A percentile compares a stretch with the other conserved stretches of the same genome.
These are phyloP conservation scores for Chrysopogon serrulatus DNA, from an alignment of 176 grass and related monocot genomes.

Conservation along the genomic window DNA sequence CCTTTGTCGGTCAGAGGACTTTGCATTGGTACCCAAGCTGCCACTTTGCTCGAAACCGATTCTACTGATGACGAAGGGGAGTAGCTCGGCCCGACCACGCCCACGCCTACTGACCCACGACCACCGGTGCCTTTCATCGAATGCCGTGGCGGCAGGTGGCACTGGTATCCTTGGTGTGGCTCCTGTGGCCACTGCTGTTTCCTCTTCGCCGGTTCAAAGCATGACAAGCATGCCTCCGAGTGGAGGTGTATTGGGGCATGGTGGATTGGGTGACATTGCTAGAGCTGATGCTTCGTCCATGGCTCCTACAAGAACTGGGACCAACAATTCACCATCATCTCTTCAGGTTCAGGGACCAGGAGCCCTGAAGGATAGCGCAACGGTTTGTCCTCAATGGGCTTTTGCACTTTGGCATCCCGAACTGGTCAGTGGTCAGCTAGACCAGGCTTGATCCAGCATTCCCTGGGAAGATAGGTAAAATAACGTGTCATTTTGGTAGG, in stretches of 20 bases:
- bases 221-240: not conserved
- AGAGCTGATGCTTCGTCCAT: not conserved
- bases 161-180: constrained; percentile 1
- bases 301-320: not conserved
- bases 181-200: not conserved
- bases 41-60: not conserved
- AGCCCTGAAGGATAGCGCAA: constrained; percentile 2
- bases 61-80: not conserved
- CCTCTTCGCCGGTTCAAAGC: not conserved
- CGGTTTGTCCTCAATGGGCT: not conserved
- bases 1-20: not conserved
- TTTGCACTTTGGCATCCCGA: not conserved
- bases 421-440: not conserved
- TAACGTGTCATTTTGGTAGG: not conserved
- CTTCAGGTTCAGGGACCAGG: constrained; percentile 19
- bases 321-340: constrained; percentile 8
- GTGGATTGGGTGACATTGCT: not conserved
- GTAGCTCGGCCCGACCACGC: not conserved
- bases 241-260: constrained; percentile 10
- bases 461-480: constrained; percentile 30
- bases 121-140: not conserved
- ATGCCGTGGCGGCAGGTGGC: not conserved
- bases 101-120: too few species aligned
- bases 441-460: constrained; percentile 28
- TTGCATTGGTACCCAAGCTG: constrained; percentile 9